phyloP scores from a whole-genome alignment of 2,329 filamentous ascomycete genomes.

The Botrytis fragariae region DNA sequence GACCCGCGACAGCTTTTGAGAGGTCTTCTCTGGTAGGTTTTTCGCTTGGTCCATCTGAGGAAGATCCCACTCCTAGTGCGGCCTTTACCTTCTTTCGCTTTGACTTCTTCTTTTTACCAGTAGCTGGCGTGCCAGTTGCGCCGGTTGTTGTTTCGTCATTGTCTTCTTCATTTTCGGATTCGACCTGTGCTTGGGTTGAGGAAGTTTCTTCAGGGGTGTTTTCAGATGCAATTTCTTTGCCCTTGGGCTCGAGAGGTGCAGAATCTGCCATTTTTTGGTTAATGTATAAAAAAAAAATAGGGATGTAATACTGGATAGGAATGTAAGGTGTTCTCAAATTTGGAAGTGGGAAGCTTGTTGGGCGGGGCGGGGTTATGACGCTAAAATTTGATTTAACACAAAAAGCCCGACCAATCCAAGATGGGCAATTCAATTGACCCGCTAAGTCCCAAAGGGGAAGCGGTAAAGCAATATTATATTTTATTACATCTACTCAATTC shows the following conservation, averaged over 20 bases:
- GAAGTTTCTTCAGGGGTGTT: constrained; percentile 22
- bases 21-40: constrained; percentile 49
- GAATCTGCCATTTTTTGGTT: constrained; percentile 51
- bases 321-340: background rate
- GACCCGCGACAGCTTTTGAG: constrained; percentile 41
- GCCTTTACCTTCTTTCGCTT: constrained; percentile 60
- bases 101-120: constrained; percentile 59
- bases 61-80: constrained; percentile 36
- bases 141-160: constrained; percentile 36
- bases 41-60: constrained; percentile 31
- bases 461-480: background rate
- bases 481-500: background rate
- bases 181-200: constrained; percentile 40
- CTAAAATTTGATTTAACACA: background rate
- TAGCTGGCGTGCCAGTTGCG: constrained; percentile 33
- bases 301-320: background rate
- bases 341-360: constrained; percentile 11
- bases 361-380: constrained; percentile 16
- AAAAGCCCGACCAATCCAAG: background rate
- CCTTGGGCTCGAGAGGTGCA: constrained; percentile 55
- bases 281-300: background rate
- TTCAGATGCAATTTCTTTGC: constrained; percentile 43
- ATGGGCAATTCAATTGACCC: background rate
- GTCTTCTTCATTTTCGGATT: constrained; percentile 48
- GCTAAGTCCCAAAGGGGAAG: background rate